These are phyloP conservation scores for Oryza meridionalis DNA, from an alignment of 176 grass and related monocot species.

Conservation along the genomic window DNA sequence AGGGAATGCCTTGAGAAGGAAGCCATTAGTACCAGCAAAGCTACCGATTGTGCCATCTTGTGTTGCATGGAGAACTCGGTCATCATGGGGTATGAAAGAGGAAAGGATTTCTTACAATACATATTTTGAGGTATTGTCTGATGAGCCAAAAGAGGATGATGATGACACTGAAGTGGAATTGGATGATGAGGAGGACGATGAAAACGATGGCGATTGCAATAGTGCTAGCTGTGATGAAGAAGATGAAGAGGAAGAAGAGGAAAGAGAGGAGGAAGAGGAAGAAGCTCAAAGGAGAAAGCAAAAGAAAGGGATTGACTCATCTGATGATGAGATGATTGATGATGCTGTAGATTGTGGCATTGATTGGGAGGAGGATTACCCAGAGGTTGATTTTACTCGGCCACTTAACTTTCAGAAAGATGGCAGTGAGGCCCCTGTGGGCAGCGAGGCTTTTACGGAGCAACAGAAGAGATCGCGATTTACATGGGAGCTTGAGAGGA, in stretches of 20 bases:
- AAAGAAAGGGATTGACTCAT: slow-evolving; percentile 34
- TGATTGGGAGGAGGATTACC: slow-evolving; percentile 38
- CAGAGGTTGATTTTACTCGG: slow-evolving; percentile 12
- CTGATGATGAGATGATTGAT: slow-evolving; percentile 50
- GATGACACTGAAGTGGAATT: slow-evolving; percentile 61
- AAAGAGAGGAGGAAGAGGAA: slow-evolving; percentile 50
- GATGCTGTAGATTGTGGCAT: slow-evolving; percentile 38
- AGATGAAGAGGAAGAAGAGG: slow-evolving; percentile 45
- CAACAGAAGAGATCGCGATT: slow-evolving; percentile 45
- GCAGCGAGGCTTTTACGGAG: slow-evolving; percentile 17
- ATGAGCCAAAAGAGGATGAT: slow-evolving; percentile 70
- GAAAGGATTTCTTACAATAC: slow-evolving; percentile 70
- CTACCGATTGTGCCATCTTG: slow-evolving; percentile 47
- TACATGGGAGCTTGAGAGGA: slow-evolving; percentile 58
- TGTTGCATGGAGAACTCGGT: slow-evolving; percentile 79
- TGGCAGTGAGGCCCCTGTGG: slow-evolving; percentile 9
- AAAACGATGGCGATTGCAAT: slow-evolving; percentile 20
- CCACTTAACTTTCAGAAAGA: slow-evolving; percentile 34
- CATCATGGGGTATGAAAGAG: slow-evolving; percentile 46
- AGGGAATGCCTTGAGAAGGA: slow-evolving; percentile 7
- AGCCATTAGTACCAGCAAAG: slow-evolving; percentile 23
- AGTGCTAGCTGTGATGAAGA: slow-evolving; percentile 52
- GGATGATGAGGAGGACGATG: slow-evolving; percentile 48
- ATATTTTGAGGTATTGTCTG: slow-evolving; percentile 69
- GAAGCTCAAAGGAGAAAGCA: slow-evolving; percentile 40